Base-by-base conservation (phyloP, 225 moss, liverwort and hornwort genomes). In the Sphagnum contortum region DNA sequence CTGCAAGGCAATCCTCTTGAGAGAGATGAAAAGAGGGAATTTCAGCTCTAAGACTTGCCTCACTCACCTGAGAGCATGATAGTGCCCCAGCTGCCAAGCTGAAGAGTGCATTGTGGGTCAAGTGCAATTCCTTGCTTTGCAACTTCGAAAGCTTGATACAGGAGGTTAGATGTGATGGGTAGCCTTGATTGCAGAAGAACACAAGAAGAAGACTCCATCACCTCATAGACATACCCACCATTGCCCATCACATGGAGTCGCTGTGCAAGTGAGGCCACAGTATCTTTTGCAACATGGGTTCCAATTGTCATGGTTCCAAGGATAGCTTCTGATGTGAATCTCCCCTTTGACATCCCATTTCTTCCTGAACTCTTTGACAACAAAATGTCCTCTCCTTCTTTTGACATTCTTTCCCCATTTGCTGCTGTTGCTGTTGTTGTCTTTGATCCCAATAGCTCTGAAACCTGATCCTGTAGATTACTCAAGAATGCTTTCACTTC, bases 61-160 rank as follows among this genome's bases (percentile, higher is more conserved):
- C 4, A 4, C 59, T 60, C 44, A 60, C 59, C 59, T 4, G 5
- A 12, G 59, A 12, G 13, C 14, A 60, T 8, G 14, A 60, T 60
- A 3, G 44, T 60, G 59, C 59, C 59, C 59, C 59, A 60, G 59
- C 59, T 60, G 13, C 59, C 59, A 8, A 60, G 59, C 44, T 60
- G 59, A 8, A 60, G 59, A 60, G 59, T 60, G 44, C 59, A 12
- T 5, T 8, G 59, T 14, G n/a, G 59, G 59, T 60, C 59, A 14
- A 60, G 59, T 44, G n/a, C 59, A 6, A 45, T 60, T 44, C 59
- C 59, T 60, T 60, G 14, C 44, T 14, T 60, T 3, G 59, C 59
- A 45, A 60, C 4, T 5, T 60, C 59, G 13, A 12, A 14, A 3
- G 59, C 59, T 14, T 44, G 13, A 14, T 14, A 8, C 44, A 60